Percentiles rank a stretch among this genome's conserved stretches.
phyloP scores from a whole-genome alignment of 108 stramenopile genomes.

The Nitzschia inconspicua region DNA sequence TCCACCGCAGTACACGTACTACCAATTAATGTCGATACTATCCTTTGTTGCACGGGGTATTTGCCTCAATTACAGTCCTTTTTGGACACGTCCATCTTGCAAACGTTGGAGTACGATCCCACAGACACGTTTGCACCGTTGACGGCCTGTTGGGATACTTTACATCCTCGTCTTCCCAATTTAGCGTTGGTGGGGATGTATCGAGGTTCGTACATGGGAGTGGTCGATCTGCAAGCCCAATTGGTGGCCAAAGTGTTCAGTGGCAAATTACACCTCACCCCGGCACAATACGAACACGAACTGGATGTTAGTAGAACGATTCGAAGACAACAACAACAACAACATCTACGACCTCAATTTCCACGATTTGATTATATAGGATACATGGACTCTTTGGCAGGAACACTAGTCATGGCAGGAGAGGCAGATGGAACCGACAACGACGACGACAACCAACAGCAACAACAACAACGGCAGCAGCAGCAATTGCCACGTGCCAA shows the following conservation, averaged over 20 bases:
- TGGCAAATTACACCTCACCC: constrained; percentile 22
- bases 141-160: constrained; percentile 44
- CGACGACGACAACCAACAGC: no score
- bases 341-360: constrained; percentile 49
- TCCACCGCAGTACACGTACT: not conserved
- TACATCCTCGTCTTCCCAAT: constrained; percentile 56
- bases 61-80: constrained; percentile 32
- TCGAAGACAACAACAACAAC: constrained; percentile 31
- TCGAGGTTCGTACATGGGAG: constrained; percentile 66
- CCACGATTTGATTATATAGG: constrained; percentile 62
- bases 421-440: no score
- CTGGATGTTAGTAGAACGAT: constrained; percentile 35
- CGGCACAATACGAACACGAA: constrained; percentile 21
- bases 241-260: constrained; percentile 43
- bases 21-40: constrained; percentile 32
- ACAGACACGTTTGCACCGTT: constrained; percentile 44
- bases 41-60: constrained; percentile 63
- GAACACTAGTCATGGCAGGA: constrained; percentile 11
- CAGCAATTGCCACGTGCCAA: constrained; percentile 4
- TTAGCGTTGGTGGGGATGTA: constrained; percentile 69
- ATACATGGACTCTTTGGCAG: constrained; percentile 48
- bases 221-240: constrained; percentile 63
- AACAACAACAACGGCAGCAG: no score
- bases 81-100: constrained; percentile 36
- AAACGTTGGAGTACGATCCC: constrained; percentile 46